Evolutionary conservation across 805 yeast genomes (phyloP), one percentile per base, ranked within the genome.

Genomic region (Pachysolen tannophilus): DNA sequence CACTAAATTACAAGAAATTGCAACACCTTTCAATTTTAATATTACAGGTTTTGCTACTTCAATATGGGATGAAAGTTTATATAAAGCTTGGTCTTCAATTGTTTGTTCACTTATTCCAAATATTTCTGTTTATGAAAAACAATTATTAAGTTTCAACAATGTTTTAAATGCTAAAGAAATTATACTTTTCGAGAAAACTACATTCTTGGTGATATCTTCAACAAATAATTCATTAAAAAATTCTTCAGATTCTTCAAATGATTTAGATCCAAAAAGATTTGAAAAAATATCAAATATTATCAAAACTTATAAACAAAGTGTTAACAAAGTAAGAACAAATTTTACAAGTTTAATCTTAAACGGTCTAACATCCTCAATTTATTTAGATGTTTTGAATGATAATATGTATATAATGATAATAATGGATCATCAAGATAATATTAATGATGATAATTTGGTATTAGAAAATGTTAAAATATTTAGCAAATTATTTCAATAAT

Each of bases 51-150:
- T 87, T 53, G 90, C 96, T 5, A 92, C 97, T 0, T 84, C 95
- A 1, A 90, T 90, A 38, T 90, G 97, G 97, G 97, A 90, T 60
- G 97, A 90, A 56, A 78, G 90, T 50, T 64, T 90, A 39, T 92
- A 90, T 56, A 88, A 83, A 55, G 98, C 98, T 1, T 92, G 98
- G 98, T 84, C 95, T 3, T 83, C 79, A 33, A 90, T 92, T 40
- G 97, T 92, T 24, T 88, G 97, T 52, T 82, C 96, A 2, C 67
- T 92, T 45, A 90, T 92, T 38, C 97, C 98, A 10, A 90, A 92
- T 50, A 88, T 90, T 73, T 69, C 75, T 26, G 60, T 77, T 11
- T 82, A 86, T 50, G 90, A 90, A 55, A 72, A 72, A 39, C 82
- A 84, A 51, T 64, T 92, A 40, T 60, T 78, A 31, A 78, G 76